Evolutionary conservation across 2,329 filamentous ascomycete genomes (phyloP).

Genomic region (Trichothecium roseum): DNA sequence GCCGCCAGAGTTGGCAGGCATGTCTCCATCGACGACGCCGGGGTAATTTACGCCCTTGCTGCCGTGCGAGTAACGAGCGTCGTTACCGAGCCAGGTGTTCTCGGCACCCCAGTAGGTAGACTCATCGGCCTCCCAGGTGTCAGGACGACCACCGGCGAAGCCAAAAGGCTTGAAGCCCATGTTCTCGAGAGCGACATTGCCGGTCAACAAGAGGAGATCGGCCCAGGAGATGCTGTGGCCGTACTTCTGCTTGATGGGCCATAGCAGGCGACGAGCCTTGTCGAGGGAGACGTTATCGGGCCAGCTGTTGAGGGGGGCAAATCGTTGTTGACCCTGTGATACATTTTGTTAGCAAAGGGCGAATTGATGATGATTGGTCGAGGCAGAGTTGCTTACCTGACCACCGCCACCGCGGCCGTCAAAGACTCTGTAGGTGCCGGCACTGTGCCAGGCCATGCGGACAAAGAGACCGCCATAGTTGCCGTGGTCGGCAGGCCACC

Average conservation of each 20-base stretch:
- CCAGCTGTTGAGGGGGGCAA: constrained; percentile 72
- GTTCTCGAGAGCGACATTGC: constrained; percentile 67
- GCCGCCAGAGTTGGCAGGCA: constrained; percentile 34
- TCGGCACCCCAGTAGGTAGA: constrained; percentile 70
- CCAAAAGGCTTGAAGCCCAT: constrained; percentile 68
- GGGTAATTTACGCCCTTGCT: constrained; percentile 27
- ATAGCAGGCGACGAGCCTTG: constrained; percentile 70
- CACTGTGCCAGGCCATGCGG: constrained; percentile 73
- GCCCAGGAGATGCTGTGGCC: constrained; percentile 76
- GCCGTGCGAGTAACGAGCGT: constrained; percentile 54
- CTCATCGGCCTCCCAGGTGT: constrained; percentile 69
- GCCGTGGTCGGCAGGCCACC: constrained; percentile 75
- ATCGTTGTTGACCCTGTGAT: constrained; percentile 57
- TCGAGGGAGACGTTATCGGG: constrained; percentile 70
- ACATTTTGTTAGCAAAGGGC: neutral
- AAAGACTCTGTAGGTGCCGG: constrained; percentile 65
- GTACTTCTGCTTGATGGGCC: constrained; percentile 80
- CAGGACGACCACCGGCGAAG: constrained; percentile 61
- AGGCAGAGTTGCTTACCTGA: constrained; percentile 26
- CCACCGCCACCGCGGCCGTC: constrained; percentile 69
- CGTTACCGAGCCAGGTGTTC: constrained; percentile 61
- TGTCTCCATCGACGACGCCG: constrained; percentile 23
- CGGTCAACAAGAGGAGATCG: constrained; percentile 59
- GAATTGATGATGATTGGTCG: neutral
- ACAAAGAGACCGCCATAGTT: constrained; percentile 75